Conservation (phyloP, 75 land plant genomes). For the Azolla pinnata region DNA sequence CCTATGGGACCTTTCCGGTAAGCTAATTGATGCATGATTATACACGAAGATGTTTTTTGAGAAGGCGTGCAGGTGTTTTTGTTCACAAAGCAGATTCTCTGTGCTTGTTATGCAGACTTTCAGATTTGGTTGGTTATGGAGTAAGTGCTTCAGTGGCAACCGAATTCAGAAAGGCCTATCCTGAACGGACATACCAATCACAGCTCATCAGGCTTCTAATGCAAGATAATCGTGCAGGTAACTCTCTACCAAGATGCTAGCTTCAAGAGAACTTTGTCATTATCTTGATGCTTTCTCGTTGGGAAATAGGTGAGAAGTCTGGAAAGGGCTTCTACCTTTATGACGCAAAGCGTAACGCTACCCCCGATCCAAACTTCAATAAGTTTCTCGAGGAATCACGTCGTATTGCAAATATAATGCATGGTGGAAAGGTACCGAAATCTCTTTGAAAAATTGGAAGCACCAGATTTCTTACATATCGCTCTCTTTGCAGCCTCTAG, state of each 20-base stretch:
- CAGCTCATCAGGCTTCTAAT: constrained; percentile 32
- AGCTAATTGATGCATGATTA: neutral
- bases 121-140: constrained; percentile 74
- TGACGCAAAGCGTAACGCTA: constrained; percentile 77
- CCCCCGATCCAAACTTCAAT: constrained; percentile 59
- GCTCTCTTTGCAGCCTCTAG: constrained; percentile 14
- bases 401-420: constrained; percentile 54
- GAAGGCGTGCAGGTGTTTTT: neutral
- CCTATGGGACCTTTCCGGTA: constrained; percentile 98
- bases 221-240: constrained; percentile 66
- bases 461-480: neutral
- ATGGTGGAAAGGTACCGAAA: constrained; percentile 64
- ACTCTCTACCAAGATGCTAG: too few relatives aligned
- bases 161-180: constrained; percentile 40
- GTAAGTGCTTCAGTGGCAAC: constrained; percentile 44
- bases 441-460: too few relatives aligned
- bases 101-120: constrained; percentile 56
- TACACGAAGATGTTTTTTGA: neutral
- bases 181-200: neutral
- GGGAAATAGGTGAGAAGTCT: constrained; percentile 55
- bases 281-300: neutral
- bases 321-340: constrained; percentile 81
- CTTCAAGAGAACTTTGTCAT: neutral
- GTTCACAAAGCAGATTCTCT: neutral
- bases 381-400: constrained; percentile 51